phyloP scores from a whole-genome alignment of 2,329 filamentous ascomycete species.

The Xylariaceae sp. region DNA sequence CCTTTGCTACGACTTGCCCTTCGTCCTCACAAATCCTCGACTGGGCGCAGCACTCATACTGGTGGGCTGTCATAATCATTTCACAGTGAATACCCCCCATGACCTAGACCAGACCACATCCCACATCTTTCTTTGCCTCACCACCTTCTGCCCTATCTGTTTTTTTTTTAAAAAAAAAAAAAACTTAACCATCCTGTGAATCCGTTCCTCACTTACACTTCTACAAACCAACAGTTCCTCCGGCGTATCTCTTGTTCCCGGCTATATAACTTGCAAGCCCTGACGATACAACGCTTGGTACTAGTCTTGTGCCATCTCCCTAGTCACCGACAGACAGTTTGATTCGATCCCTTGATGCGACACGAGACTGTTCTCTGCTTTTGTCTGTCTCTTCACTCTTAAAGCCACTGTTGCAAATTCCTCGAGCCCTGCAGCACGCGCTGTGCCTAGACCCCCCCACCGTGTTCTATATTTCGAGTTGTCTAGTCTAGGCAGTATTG shows the following conservation, averaged over 20 bases:
- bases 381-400: slow-evolving; percentile 2
- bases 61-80: slow-evolving; percentile 8
- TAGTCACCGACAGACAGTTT: slow-evolving; percentile 11
- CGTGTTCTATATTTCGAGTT: background rate
- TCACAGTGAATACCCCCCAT: slow-evolving; percentile 1
- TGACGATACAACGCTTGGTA: slow-evolving; percentile 5
- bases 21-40: slow-evolving; percentile 8
- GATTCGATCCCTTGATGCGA: slow-evolving; percentile 12
- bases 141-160: slow-evolving; percentile 7
- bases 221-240: slow-evolving; percentile 1
- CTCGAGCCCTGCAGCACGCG: background rate
- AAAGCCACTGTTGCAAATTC: slow-evolving; percentile 5
- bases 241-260: slow-evolving; percentile 4
- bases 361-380: slow-evolving; percentile 5
- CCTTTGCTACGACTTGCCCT: slow-evolving; percentile 3
- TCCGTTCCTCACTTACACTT: slow-evolving; percentile 1
- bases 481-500: background rate
- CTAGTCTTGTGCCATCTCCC: slow-evolving; percentile 4
- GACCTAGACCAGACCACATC: slow-evolving; percentile 2
- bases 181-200: too few relatives aligned
- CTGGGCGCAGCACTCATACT: slow-evolving; percentile 9
- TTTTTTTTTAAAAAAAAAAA: too few relatives aligned
- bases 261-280: slow-evolving; percentile 7
- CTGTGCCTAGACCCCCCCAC: background rate
- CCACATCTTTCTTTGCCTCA: slow-evolving; percentile 4